phyloP scores from a whole-genome alignment of 306 rosid genomes.

The Sesbania bispinosa region DNA sequence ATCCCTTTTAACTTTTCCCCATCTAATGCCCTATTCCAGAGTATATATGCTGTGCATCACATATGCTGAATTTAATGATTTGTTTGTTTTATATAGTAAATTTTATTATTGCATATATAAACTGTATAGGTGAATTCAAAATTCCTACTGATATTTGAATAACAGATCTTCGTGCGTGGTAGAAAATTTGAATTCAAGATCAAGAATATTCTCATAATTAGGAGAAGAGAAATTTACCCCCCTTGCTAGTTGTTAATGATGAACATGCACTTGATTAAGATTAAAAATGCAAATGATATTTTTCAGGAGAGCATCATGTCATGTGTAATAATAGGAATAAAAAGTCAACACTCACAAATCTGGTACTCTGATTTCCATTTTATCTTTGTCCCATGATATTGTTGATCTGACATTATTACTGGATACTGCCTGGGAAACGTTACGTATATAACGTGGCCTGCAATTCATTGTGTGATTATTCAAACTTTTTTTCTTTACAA shows the following conservation, averaged over 20 bases:
- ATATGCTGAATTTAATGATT: background rate
- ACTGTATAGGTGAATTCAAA: background rate
- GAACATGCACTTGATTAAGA: background rate
- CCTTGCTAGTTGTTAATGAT: background rate
- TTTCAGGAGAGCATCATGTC: background rate
- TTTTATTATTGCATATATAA: background rate
- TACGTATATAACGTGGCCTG: background rate
- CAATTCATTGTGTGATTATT: too few species aligned
- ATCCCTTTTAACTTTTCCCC: background rate
- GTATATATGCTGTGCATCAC: background rate
- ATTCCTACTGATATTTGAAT: background rate
- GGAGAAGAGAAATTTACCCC: background rate
- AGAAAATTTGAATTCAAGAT: background rate
- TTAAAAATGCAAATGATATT: background rate
- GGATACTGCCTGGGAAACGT: background rate
- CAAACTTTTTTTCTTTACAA: too few species aligned
- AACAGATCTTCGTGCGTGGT: too few species aligned
- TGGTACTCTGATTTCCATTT: too few species aligned
- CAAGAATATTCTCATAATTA: background rate
- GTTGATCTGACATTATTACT: too few species aligned
- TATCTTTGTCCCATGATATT: too few species aligned
- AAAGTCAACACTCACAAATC: constrained; percentile 45
- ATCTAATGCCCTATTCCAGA: background rate
- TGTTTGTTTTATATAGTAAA: background rate
- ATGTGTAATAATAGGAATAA: background rate